Evolutionary conservation across 2,329 filamentous ascomycete genomes (phyloP), one percentile per base, ranked within the genome.

Genomic region (Talaromyces sp.): DNA sequence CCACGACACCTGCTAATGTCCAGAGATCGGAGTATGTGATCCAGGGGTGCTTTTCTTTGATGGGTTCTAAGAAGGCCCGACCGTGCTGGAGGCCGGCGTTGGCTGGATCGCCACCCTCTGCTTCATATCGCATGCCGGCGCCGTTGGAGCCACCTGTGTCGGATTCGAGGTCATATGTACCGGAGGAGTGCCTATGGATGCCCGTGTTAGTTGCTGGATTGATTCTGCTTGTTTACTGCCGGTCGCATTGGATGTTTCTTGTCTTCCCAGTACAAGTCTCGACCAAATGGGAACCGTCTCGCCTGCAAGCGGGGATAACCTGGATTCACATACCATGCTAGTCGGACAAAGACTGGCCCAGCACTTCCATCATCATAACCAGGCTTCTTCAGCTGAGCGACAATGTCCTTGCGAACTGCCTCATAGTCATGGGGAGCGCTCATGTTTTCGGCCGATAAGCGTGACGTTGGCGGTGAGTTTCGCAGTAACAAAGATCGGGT

Each of bases 11-110:
- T 0, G 83, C 83, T 29, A 87, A 73, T 4, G 84, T 86, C 84
- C 84, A 87, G 4, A 87, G 75, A 63, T 87, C 84, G 2, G 84
- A 76, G 69, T 87, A 87, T 22, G 84, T 86, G 65, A 87, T 83
- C 84, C 83, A 86, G 2, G 82, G 76, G 65, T 86, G 80, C 42
- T 76, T 75, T 17, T 70, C 68, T 66, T 86, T 87, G 56, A 87
- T 69, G 5, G 84, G 82, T 62, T 87, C 84, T 54, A 87, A 79
- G 69, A 87, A 86, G 24, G 82, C 79, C 14, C 84, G 82, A 19
- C 83, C 84, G 66, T 86, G 78, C 61, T 86, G 81, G 9, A 87
- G 78, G 16, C 85, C 85, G 3, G 84, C 83, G 69, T 87, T 87
- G 51, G 84, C 82, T 4, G 84, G 83, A 65, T 87, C 84, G 55